These are phyloP conservation scores for Apiospora kogelbergensis DNA, from an alignment of 2,329 filamentous ascomycete genomes.

Conservation along the genomic window DNA sequence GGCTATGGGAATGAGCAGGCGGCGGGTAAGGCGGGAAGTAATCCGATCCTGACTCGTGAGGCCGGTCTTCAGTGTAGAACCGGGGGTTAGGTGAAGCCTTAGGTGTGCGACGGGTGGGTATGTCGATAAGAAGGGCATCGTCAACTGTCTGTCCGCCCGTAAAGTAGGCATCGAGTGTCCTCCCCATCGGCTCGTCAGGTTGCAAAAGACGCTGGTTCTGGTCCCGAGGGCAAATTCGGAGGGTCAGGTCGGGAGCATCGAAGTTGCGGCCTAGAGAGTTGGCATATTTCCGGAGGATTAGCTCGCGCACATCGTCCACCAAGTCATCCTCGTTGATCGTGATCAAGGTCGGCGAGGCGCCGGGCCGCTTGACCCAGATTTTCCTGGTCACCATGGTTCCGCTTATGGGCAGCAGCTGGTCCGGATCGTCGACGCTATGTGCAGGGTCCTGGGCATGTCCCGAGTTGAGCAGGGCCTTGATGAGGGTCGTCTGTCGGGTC, in stretches of 20 bases:
- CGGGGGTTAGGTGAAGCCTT: conserved; percentile 67
- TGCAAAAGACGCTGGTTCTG: conserved; percentile 64
- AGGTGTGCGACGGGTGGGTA: conserved; percentile 74
- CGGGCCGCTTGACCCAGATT: conserved; percentile 90
- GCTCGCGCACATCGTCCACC: conserved; percentile 91
- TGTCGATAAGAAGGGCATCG: conserved; percentile 89
- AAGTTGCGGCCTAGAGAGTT: conserved; percentile 88
- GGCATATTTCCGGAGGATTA: conserved; percentile 88
- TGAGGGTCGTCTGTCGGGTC: conserved; percentile 44
- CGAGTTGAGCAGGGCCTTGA: conserved; percentile 53
- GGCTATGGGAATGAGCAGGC: conserved; percentile 10
- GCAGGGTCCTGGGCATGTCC: conserved; percentile 38
- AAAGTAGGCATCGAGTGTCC: conserved; percentile 78
- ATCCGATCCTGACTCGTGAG: conserved; percentile 34
- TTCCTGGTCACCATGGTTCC: conserved; percentile 68
- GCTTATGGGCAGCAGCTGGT: conserved; percentile 39
- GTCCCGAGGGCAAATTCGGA: conserved; percentile 76
- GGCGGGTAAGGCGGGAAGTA: conserved; percentile 35
- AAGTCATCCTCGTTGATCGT: conserved; percentile 84
- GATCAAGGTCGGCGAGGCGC: conserved; percentile 83
- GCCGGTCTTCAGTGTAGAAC: conserved; percentile 31
- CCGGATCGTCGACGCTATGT: conserved; percentile 32
- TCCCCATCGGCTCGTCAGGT: conserved; percentile 81
- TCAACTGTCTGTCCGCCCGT: conserved; percentile 84
- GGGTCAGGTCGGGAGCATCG: conserved; percentile 84